Base-by-base conservation (phyloP, 257 asterid genomes). In the Gentiana straminea region DNA sequence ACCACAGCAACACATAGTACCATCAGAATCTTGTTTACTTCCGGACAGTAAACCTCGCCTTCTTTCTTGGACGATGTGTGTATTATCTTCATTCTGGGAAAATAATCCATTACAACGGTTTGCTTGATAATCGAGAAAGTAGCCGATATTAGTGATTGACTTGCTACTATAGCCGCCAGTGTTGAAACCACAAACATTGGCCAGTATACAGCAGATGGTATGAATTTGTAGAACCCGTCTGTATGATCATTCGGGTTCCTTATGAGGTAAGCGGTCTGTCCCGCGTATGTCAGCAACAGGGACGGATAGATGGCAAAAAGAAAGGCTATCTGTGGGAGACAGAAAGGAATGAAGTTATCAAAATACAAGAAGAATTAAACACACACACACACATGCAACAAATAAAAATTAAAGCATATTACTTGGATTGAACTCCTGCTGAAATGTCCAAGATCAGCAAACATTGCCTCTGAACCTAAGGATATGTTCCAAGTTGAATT, bases 381-480 rank as follows among this genome's bases (percentile, higher is more conserved):
- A 1, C 11, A 24, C 24, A 24, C 24, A 24, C 24, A 24, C 24
- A 24, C 24, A 24, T 24, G 24, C 24, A 33, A 63, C 12, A 34
- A 8, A 8, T 15, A n/a, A 47, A 33, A 51, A 5, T 1, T 46
- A n/a, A 43, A 2, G 50, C 13, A 34, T 3, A 15, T 58, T 54
- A 72, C 78, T 74, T 72, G 78, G 57, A 72, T 72, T 54, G 74
- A 72, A 51, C 62, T 60, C 48, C 48, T 52, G 56, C 61, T 65
- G 53, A 72, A 72, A 64, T 72, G 78, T 59, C 74, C 78, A 49
- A 72, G 74, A 57, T 72, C 78, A 55, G 78, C 78, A 48, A 72
- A 72, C 78, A 72, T 59, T 13, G 78, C 78, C 62, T 72, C 78
- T 51, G 74, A 64, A 64, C 78, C 78, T 72, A 71, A 43, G 38